Percentiles rank a stretch among this genome's conserved stretches.
These are phyloP conservation scores for Globisporangium paddicum DNA, from an alignment of 352 stramenopile genomes.

Conservation along the genomic window DNA sequence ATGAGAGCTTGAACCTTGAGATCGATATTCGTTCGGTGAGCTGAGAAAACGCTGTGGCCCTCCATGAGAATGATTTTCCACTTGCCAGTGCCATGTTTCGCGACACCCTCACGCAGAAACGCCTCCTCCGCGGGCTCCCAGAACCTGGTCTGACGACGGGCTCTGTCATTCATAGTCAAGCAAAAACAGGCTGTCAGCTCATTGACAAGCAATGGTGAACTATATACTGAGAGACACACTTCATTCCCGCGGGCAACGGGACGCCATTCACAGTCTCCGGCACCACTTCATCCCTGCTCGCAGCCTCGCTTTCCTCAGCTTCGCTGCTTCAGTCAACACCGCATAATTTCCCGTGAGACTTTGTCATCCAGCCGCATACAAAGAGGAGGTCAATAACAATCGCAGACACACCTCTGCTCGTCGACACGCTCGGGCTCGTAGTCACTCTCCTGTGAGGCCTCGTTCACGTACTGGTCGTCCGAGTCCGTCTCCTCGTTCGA, in stretches of 20 bases:
- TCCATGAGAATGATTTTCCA: constrained; percentile 46
- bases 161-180: constrained; percentile 2
- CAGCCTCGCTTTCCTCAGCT: background rate
- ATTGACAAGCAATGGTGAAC: too few relatives aligned
- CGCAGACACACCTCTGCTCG: background rate
- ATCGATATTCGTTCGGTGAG: constrained; percentile 53
- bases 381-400: too few relatives aligned
- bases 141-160: constrained; percentile 21
- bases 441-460: constrained; percentile 2
- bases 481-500: constrained; percentile 4
- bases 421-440: background rate
- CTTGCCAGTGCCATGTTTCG: constrained; percentile 28
- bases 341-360: too few relatives aligned
- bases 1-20: constrained; percentile 37
- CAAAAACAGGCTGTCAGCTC: background rate
- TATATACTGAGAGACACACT: background rate
- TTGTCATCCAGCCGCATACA: too few relatives aligned
- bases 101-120: constrained; percentile 35
- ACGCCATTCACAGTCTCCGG: background rate
- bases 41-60: constrained; percentile 32
- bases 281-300: background rate
- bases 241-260: background rate
- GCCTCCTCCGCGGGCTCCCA: constrained; percentile 48
- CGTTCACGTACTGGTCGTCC: background rate
- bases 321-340: background rate